Evolutionary conservation across 139 green algal species (phyloP).

Genomic region (Closterium sp.): DNA sequence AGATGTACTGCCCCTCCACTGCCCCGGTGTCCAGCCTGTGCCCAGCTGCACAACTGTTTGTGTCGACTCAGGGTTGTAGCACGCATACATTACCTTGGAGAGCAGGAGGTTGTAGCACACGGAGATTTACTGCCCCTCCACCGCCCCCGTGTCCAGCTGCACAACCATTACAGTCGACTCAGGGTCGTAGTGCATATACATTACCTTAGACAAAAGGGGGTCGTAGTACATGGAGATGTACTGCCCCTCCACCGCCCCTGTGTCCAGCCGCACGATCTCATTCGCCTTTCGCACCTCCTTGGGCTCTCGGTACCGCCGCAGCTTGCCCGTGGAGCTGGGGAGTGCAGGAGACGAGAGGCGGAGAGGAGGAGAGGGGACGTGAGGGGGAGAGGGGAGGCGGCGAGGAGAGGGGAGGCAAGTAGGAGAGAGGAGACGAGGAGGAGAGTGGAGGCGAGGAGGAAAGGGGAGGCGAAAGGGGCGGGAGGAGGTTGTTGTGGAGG

Average conservation of each 20-base stretch:
- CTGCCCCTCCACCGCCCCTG: conserved; percentile 62
- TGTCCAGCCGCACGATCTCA: conserved; percentile 66
- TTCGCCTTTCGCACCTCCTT: not conserved
- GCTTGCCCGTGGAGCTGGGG: conserved; percentile 26
- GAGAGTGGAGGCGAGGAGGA: too few species aligned
- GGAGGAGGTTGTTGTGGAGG: too few species aligned
- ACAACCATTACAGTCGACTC: too few species aligned
- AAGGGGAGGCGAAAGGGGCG: too few species aligned
- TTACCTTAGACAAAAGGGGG: conserved; percentile 60
- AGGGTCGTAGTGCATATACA: not conserved
- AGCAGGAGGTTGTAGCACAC: conserved; percentile 85
- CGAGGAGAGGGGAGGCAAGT: too few species aligned
- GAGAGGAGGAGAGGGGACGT: not conserved
- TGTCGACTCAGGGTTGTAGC: too few species aligned
- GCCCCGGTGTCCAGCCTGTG: conserved; percentile 70
- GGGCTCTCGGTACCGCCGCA: conserved; percentile 27
- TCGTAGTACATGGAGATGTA: conserved; percentile 78
- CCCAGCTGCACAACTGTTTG: conserved; percentile 62
- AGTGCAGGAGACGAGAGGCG: too few species aligned
- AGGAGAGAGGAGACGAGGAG: too few species aligned
- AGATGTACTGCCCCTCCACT: conserved; percentile 61
- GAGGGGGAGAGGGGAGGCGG: not conserved
- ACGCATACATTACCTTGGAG: not conserved
- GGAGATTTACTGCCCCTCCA: conserved; percentile 63
- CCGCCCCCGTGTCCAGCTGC: conserved; percentile 67